A percentile compares a stretch with the other conserved stretches of the same genome.
Conservation (phyloP, 108 stramenopile genomes). For the Nitzschia inconspicua region DNA sequence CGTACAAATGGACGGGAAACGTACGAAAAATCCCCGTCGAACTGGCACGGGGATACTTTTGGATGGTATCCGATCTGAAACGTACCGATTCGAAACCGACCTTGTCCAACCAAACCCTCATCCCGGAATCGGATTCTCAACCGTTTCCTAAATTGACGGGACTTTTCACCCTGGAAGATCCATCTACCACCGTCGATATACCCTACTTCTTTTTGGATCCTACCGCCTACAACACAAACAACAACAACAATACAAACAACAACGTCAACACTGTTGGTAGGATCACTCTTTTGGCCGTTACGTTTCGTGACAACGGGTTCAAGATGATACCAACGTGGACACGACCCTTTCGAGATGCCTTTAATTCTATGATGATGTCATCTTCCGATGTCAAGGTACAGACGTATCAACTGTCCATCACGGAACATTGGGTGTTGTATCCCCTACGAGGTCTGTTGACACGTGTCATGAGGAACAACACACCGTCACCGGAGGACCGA, state of each 20-base stretch:
- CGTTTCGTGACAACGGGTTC: conserved; percentile 76
- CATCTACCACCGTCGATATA: conserved; percentile 40
- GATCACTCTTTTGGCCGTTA: conserved; percentile 73
- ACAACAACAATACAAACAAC: conserved; percentile 20
- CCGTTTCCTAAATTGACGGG: conserved; percentile 49
- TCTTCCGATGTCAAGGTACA: conserved; percentile 7
- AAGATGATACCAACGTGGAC: conserved; percentile 68
- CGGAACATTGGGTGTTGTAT: conserved; percentile 49
- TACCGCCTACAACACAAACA: neutral
- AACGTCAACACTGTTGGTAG: conserved; percentile 2
- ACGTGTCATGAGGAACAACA: conserved; percentile 52
- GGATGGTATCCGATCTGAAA: conserved; percentile 75
- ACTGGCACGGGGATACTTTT: conserved; percentile 77
- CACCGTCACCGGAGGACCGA: conserved; percentile 53
- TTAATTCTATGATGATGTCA: conserved; percentile 16
- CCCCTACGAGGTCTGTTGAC: conserved; percentile 31
- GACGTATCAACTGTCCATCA: conserved; percentile 41
- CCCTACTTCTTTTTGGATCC: conserved; percentile 63
- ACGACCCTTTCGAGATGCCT: conserved; percentile 57
- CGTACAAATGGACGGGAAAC: conserved; percentile 45
- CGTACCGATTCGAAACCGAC: conserved; percentile 69
- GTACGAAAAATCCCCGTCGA: conserved; percentile 62
- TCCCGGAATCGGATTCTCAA: conserved; percentile 62
- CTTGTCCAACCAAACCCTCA: conserved; percentile 47
- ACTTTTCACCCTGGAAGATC: conserved; percentile 18